Percentiles rank a stretch among this genome's conserved stretches.
phyloP scores from a whole-genome alignment of 179 eudicot species.

The Silene noctiflora region DNA sequence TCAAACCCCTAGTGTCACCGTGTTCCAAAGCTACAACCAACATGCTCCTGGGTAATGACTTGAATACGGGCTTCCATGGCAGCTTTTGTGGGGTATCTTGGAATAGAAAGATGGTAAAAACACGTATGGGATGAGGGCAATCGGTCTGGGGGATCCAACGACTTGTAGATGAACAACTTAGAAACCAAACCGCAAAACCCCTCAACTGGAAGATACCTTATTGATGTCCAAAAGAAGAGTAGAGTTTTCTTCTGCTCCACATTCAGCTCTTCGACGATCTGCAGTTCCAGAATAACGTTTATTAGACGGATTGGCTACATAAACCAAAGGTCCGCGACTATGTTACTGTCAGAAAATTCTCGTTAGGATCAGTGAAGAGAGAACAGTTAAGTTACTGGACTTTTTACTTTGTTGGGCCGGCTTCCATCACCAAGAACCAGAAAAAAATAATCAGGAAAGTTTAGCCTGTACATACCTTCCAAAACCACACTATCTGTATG shows the following conservation, averaged over 20 bases:
- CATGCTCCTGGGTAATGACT: conserved; percentile 74
- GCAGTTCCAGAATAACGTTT: conserved; percentile 10
- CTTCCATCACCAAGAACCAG: too few relatives aligned
- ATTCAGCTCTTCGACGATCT: conserved; percentile 61
- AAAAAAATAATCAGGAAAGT: neutral
- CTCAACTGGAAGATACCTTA: conserved; percentile 75
- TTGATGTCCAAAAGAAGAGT: conserved; percentile 95
- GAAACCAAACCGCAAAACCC: conserved; percentile 89
- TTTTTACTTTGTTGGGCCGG: too few relatives aligned
- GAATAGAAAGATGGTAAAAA: conserved; percentile 75
- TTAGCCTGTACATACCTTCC: conserved; percentile 66
- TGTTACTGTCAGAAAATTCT: too few relatives aligned
- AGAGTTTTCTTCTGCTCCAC: conserved; percentile 63
- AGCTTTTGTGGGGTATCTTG: conserved; percentile 48
- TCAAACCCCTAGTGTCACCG: conserved; percentile 33
- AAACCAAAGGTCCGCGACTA: too few relatives aligned
- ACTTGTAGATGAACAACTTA: conserved; percentile 52
- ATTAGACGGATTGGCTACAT: too few relatives aligned
- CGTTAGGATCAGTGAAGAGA: too few relatives aligned
- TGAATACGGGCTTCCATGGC: conserved; percentile 59
- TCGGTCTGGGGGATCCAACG: conserved; percentile 42
- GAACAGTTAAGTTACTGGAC: too few relatives aligned
- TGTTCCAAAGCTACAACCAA: conserved; percentile 88
- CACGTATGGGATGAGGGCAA: conserved; percentile 93
- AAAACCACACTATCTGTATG: conserved; percentile 80